phyloP scores from a whole-genome alignment of 2,329 filamentous ascomycete species.

The Pseudocercospora macadamiae region DNA sequence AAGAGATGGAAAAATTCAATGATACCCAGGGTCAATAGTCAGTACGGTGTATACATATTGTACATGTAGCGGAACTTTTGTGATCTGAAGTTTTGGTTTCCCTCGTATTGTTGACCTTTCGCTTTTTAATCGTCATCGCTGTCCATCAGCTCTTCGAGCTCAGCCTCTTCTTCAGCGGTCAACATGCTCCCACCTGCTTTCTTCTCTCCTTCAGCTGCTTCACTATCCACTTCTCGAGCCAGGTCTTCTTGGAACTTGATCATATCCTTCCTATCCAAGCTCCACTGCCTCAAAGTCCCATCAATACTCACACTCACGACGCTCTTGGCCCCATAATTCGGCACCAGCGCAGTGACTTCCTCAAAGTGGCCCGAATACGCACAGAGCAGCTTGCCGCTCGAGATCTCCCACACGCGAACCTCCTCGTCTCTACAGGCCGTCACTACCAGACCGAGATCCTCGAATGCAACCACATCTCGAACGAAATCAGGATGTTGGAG shows the following conservation, averaged over 20 bases:
- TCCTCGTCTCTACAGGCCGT: conserved; percentile 92
- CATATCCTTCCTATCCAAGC: conserved; percentile 64
- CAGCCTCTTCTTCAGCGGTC: conserved; percentile 89
- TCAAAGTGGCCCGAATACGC: conserved; percentile 77
- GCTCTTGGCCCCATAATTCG: conserved; percentile 49
- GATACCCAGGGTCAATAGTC: conserved; percentile 15
- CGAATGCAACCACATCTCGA: conserved; percentile 71
- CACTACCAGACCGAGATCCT: conserved; percentile 72
- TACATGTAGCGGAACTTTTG: not conserved
- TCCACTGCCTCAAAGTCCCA: conserved; percentile 84
- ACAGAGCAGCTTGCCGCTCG: conserved; percentile 36
- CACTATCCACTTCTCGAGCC: conserved; percentile 53
- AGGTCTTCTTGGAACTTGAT: conserved; percentile 57
- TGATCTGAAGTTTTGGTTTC: too few relatives aligned
- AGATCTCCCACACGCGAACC: conserved; percentile 80
- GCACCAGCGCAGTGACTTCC: conserved; percentile 79
- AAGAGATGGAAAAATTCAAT: conserved; percentile 4
- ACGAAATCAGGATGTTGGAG: conserved; percentile 89
- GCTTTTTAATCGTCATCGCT: conserved; percentile 60
- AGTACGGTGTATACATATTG: conserved; percentile 10
- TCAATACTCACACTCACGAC: conserved; percentile 88
- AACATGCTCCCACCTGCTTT: conserved; percentile 58
- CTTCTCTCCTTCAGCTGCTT: conserved; percentile 44
- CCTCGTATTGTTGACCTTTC: too few relatives aligned
- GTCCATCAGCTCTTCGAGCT: conserved; percentile 88